A percentile compares a stretch with the other conserved stretches of the same genome.
phyloP scores from a whole-genome alignment of 2,329 filamentous ascomycete species.

The Fusarium devonianum region DNA sequence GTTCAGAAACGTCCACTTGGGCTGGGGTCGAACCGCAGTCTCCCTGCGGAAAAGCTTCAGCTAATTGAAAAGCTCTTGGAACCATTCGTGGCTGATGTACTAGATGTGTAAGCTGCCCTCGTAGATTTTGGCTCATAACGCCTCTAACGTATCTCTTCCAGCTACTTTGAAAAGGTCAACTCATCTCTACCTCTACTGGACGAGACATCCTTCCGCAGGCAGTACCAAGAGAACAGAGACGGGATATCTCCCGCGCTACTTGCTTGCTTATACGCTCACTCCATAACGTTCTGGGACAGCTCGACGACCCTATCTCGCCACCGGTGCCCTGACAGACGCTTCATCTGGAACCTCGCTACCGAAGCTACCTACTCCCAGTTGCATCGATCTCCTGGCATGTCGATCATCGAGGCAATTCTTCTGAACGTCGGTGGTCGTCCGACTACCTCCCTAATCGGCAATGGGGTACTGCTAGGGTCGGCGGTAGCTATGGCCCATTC shows the following conservation, averaged over 20 bases:
- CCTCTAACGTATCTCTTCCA: no score
- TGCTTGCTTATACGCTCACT: conserved; percentile 64
- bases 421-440: conserved; percentile 67
- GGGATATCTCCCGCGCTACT: conserved; percentile 63
- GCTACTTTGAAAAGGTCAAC: conserved; percentile 54
- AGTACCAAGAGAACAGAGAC: conserved; percentile 54
- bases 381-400: conserved; percentile 63
- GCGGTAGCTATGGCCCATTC: conserved; percentile 61
- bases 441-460: conserved; percentile 66
- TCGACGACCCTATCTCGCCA: conserved; percentile 53
- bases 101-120: conserved; percentile 54
- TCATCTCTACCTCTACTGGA: conserved; percentile 69
- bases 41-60: conserved; percentile 57
- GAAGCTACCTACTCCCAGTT: conserved; percentile 67
- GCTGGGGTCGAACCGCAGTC: conserved; percentile 47
- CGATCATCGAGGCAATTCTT: conserved; percentile 63
- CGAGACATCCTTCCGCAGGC: conserved; percentile 58
- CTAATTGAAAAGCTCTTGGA: conserved; percentile 67
- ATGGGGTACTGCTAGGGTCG: conserved; percentile 58
- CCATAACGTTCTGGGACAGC: conserved; percentile 64
- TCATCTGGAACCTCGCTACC: conserved; percentile 68
- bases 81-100: conserved; percentile 58
- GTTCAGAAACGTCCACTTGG: conserved; percentile 57
- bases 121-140: no score
- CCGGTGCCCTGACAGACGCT: conserved; percentile 63